phyloP scores from a whole-genome alignment of 75 land plant genomes.

The Chamaecyparis obtusa region DNA sequence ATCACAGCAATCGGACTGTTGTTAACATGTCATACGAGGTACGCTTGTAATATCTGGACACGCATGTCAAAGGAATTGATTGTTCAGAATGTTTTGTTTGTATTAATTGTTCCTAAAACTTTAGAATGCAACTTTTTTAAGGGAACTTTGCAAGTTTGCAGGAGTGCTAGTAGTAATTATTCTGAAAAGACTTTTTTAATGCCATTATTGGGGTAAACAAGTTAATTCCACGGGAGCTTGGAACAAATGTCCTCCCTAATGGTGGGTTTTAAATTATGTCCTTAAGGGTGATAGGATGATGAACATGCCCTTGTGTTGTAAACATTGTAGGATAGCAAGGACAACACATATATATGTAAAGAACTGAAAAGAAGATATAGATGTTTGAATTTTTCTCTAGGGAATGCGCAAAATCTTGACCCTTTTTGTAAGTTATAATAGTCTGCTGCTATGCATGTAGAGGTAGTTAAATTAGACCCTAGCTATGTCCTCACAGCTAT shows the following conservation, averaged over 20 bases:
- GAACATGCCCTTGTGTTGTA: not conserved
- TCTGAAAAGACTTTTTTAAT: not conserved
- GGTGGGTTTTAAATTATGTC: not conserved
- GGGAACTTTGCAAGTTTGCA: not conserved
- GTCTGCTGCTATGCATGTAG: not conserved
- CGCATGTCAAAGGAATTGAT: not conserved
- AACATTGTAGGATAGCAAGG: not conserved
- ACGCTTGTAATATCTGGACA: not conserved
- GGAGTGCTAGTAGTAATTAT: not conserved
- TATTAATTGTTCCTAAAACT: not conserved
- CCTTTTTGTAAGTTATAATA: too few relatives aligned
- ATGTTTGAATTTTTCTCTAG: not conserved
- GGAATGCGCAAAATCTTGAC: too few relatives aligned
- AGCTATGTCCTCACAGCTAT: not conserved
- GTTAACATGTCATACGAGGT: slow-evolving; percentile 45
- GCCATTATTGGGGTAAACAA: not conserved
- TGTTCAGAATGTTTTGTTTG: not conserved
- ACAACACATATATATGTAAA: not conserved
- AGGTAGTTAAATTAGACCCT: not conserved
- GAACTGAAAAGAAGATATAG: not conserved
- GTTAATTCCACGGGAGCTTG: not conserved
- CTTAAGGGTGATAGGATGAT: not conserved
- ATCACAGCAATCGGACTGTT: not conserved
- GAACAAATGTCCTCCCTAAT: not conserved
- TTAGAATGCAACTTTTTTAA: not conserved